Conservation (phyloP, 345 rosid genomes). For the Gossypium australe region DNA sequence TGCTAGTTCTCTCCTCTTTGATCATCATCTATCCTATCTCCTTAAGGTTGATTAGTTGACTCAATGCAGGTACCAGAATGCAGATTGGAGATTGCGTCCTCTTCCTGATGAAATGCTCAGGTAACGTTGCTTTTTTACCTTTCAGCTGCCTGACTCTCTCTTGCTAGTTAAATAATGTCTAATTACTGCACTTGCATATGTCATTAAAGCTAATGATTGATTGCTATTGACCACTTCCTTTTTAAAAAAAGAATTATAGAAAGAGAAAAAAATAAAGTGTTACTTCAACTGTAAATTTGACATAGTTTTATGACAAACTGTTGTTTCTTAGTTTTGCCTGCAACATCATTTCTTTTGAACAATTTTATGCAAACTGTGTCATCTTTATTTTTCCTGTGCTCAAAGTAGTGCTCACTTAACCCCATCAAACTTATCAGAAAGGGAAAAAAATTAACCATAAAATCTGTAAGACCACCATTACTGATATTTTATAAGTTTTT, state of each 20-base stretch:
- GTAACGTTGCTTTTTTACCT: slow-evolving; percentile 24
- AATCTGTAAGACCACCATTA: neutral
- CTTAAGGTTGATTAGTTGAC: slow-evolving; percentile 19
- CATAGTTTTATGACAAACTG: neutral
- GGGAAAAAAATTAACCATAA: neutral
- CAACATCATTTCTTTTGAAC: neutral
- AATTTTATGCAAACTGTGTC: neutral
- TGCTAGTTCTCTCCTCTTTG: slow-evolving; percentile 5
- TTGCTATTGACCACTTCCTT: neutral
- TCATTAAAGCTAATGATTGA: neutral
- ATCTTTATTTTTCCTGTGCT: neutral
- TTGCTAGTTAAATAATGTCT: neutral
- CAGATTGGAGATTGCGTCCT: slow-evolving; percentile 97
- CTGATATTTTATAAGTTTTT: neutral
- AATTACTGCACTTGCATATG: neutral
- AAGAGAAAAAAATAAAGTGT: neutral
- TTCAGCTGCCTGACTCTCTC: neutral
- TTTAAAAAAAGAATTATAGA: neutral
- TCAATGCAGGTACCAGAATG: slow-evolving; percentile 82
- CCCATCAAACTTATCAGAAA: neutral
- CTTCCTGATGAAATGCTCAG: slow-evolving; percentile 80
- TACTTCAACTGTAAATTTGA: neutral
- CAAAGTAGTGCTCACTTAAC: neutral
- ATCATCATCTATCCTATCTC: neutral
- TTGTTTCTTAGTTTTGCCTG: neutral